phyloP scores from a whole-genome alignment of 1,284 basidiomycete genomes.

The Pholiota adiposa region DNA sequence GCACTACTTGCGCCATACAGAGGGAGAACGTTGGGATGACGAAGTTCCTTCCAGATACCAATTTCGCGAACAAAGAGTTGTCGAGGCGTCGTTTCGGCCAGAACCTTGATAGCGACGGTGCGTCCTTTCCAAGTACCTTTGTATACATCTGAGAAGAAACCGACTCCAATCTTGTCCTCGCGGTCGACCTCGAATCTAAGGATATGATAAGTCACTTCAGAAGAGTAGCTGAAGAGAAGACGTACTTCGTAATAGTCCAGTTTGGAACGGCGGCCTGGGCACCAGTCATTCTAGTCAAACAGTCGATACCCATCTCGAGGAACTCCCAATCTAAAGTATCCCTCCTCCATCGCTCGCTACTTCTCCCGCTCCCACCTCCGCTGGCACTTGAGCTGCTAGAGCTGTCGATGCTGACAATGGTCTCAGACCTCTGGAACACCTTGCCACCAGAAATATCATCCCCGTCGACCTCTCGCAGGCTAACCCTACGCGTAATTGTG shows the following conservation, averaged over 20 bases:
- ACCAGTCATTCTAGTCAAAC: conserved; percentile 52
- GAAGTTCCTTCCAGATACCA: conserved; percentile 53
- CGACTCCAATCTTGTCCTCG: conserved; percentile 53
- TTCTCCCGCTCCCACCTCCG: conserved; percentile 22
- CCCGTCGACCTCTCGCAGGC: conserved; percentile 21
- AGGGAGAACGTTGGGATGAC: conserved; percentile 58
- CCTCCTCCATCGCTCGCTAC: conserved; percentile 31
- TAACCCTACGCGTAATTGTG: conserved; percentile 26
- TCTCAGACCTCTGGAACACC: conserved; percentile 25
- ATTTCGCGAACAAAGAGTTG: conserved; percentile 55
- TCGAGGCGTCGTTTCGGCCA: conserved; percentile 51
- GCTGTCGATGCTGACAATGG: conserved; percentile 44
- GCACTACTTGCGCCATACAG: conserved; percentile 66
- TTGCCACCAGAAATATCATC: background rate
- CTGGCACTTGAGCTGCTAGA: conserved; percentile 38
- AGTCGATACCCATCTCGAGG: conserved; percentile 48
- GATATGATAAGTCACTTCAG: conserved; percentile 1
- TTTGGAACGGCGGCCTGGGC: conserved; percentile 56
- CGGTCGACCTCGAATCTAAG: conserved; percentile 40
- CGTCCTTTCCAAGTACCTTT: conserved; percentile 62
- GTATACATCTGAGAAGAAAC: conserved; percentile 73
- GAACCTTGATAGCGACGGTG: conserved; percentile 62
- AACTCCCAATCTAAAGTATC: conserved; percentile 55
- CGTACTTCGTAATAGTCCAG: conserved; percentile 69
- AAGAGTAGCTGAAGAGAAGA: conserved; percentile 61